phyloP scores from a whole-genome alignment of 2,329 filamentous ascomycete genomes.

The Diaporthe eres region DNA sequence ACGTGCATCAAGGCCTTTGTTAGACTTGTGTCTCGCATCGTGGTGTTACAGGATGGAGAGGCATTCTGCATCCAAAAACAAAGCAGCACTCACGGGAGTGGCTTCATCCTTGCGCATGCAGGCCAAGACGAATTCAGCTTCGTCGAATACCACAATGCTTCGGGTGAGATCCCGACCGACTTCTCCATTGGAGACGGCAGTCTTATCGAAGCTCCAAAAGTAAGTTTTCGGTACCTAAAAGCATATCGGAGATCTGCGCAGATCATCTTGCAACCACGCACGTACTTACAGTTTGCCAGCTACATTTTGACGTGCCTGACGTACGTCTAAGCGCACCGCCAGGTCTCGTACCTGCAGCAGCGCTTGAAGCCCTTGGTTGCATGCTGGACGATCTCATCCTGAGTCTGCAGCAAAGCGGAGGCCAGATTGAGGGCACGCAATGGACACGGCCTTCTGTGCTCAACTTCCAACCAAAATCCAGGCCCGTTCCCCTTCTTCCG shows the following conservation, averaged over 20 bases:
- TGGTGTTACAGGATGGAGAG: slow-evolving; percentile 38
- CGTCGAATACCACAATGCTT: slow-evolving; percentile 13
- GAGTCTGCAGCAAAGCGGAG: slow-evolving; percentile 16
- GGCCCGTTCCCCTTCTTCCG: slow-evolving; percentile 3
- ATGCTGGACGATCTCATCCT: slow-evolving; percentile 33
- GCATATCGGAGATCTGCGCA: background rate
- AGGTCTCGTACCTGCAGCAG: slow-evolving; percentile 31
- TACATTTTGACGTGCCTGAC: slow-evolving; percentile 21
- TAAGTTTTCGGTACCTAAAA: slow-evolving; percentile 8
- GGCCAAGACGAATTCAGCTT: slow-evolving; percentile 19
- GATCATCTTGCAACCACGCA: slow-evolving; percentile 7
- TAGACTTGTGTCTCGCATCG: slow-evolving; percentile 38
- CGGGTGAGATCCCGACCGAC: slow-evolving; percentile 35
- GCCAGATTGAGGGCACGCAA: background rate
- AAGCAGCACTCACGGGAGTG: background rate
- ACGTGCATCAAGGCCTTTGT: slow-evolving; percentile 38
- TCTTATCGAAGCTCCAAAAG: slow-evolving; percentile 12
- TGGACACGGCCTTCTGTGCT: slow-evolving; percentile 34
- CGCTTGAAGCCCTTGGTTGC: slow-evolving; percentile 29
- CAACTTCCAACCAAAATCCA: slow-evolving; percentile 26
- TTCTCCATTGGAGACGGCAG: slow-evolving; percentile 40
- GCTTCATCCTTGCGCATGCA: slow-evolving; percentile 31
- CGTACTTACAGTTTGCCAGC: background rate
- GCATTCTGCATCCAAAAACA: slow-evolving; percentile 39
- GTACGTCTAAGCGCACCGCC: slow-evolving; percentile 22